phyloP scores from a whole-genome alignment of 345 rosid species.

The Abelmoschus esculentus region DNA sequence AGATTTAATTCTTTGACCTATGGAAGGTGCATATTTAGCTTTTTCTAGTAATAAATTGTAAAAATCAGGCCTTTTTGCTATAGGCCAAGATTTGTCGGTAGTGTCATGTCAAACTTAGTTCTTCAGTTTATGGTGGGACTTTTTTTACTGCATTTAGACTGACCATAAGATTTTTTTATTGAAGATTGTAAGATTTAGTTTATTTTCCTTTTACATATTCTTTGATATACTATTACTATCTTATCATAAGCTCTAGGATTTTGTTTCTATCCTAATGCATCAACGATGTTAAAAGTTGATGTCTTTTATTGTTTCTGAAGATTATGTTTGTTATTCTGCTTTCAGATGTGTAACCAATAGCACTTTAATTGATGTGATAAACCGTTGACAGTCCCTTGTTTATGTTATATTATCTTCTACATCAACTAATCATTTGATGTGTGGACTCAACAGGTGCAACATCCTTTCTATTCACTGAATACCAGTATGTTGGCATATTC shows the following conservation, averaged over 20 bases:
- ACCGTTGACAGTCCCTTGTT: background rate
- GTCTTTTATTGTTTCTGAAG: background rate
- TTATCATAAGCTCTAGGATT: background rate
- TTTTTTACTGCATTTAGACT: background rate
- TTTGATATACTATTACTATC: background rate
- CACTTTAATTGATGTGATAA: background rate
- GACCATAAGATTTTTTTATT: background rate
- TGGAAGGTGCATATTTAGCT: background rate
- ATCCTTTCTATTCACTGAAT: slow-evolving; percentile 51
- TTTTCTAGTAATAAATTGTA: background rate
- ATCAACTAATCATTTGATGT: background rate
- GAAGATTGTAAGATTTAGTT: too few species aligned
- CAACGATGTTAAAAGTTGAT: background rate
- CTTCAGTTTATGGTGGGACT: background rate
- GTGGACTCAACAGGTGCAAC: slow-evolving; percentile 36
- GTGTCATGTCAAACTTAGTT: background rate
- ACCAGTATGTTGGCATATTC: slow-evolving; percentile 51
- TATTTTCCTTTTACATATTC: too few species aligned
- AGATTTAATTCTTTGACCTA: background rate
- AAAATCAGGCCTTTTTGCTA: background rate
- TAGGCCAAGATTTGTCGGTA: background rate
- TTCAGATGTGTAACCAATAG: background rate
- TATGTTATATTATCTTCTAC: background rate
- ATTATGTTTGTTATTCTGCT: background rate
- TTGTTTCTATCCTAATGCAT: background rate